phyloP scores from a whole-genome alignment of 495 filamentous ascomycete genomes.

The Symbiotaphrina buchneri region DNA sequence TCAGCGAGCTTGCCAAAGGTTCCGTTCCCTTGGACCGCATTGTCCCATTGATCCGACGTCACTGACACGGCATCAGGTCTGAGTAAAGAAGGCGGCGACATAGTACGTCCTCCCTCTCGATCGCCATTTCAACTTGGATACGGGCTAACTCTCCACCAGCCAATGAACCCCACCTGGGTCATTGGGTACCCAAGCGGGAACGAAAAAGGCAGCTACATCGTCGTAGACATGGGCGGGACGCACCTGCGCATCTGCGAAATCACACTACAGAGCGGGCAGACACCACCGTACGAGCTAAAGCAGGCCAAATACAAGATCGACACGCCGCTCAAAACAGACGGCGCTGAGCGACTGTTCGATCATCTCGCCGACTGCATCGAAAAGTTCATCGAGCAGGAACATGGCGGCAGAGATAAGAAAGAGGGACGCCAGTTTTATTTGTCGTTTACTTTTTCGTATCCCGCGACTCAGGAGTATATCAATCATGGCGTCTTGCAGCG shows the following conservation, averaged over 20 bases:
- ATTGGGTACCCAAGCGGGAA: slow-evolving; percentile 79
- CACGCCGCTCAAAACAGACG: slow-evolving; percentile 80
- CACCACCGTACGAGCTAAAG: slow-evolving; percentile 94
- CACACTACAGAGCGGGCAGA: slow-evolving; percentile 68
- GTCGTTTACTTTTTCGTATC: slow-evolving; percentile 97
- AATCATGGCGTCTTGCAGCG: slow-evolving; percentile 89
- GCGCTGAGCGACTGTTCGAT: slow-evolving; percentile 82
- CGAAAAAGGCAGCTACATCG: slow-evolving; percentile 78
- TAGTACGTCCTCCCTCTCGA: slow-evolving; percentile 34
- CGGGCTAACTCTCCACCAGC: slow-evolving; percentile 24
- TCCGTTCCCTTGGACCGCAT: neutral
- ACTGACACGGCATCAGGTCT: slow-evolving; percentile 34
- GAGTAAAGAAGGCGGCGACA: slow-evolving; percentile 71
- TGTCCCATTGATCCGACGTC: slow-evolving; percentile 5
- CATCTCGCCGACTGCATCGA: slow-evolving; percentile 95
- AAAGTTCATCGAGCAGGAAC: slow-evolving; percentile 88
- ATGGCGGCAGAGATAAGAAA: slow-evolving; percentile 35
- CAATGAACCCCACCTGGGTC: slow-evolving; percentile 98
- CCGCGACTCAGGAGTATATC: slow-evolving; percentile 88
- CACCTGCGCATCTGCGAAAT: slow-evolving; percentile 97
- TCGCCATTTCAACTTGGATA: neutral
- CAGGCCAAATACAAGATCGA: slow-evolving; percentile 98
- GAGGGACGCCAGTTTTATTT: slow-evolving; percentile 64
- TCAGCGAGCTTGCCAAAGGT: slow-evolving; percentile 42
- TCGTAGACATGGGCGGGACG: slow-evolving; percentile 95